Evolutionary conservation across 2,329 filamentous ascomycete species (phyloP).

Genomic region (Exophiala dermatitidis): DNA sequence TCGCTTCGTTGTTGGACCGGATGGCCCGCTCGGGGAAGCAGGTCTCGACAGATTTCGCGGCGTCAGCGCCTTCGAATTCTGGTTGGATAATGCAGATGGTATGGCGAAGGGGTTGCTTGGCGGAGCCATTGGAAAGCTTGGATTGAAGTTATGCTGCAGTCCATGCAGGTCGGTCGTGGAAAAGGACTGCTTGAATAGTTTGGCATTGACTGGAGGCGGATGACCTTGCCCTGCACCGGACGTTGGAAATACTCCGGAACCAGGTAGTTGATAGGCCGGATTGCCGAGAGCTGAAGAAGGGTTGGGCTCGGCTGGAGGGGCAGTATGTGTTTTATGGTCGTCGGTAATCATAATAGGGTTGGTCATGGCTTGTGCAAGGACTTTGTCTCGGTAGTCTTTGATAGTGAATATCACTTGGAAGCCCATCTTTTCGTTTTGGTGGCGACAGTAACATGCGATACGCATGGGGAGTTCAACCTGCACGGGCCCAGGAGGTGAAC

Average conservation of each 20-base stretch:
- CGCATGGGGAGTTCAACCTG: slow-evolving; percentile 85
- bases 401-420: slow-evolving; percentile 93
- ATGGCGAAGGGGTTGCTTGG: slow-evolving; percentile 34
- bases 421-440: slow-evolving; percentile 87
- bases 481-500: slow-evolving; percentile 55
- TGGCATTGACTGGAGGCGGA: slow-evolving; percentile 16
- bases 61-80: slow-evolving; percentile 44
- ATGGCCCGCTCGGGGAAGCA: slow-evolving; percentile 59
- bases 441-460: slow-evolving; percentile 93
- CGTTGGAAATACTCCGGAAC: slow-evolving; percentile 37
- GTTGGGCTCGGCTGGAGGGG: slow-evolving; percentile 34
- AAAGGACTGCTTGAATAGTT: slow-evolving; percentile 44
- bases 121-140: slow-evolving; percentile 36
- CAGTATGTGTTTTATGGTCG: slow-evolving; percentile 80
- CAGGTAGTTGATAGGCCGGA: slow-evolving; percentile 37
- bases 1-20: slow-evolving; percentile 66
- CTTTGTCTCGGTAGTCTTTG: slow-evolving; percentile 67
- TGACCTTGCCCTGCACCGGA: slow-evolving; percentile 13
- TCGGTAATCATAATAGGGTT: slow-evolving; percentile 94
- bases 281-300: slow-evolving; percentile 32
- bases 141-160: slow-evolving; percentile 48
- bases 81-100: slow-evolving; percentile 34
- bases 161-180: slow-evolving; percentile 58
- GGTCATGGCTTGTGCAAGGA: slow-evolving; percentile 78
- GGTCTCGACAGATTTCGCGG: slow-evolving; percentile 64